phyloP scores from a whole-genome alignment of 108 stramenopile genomes.

The Skeletonema potamos region DNA sequence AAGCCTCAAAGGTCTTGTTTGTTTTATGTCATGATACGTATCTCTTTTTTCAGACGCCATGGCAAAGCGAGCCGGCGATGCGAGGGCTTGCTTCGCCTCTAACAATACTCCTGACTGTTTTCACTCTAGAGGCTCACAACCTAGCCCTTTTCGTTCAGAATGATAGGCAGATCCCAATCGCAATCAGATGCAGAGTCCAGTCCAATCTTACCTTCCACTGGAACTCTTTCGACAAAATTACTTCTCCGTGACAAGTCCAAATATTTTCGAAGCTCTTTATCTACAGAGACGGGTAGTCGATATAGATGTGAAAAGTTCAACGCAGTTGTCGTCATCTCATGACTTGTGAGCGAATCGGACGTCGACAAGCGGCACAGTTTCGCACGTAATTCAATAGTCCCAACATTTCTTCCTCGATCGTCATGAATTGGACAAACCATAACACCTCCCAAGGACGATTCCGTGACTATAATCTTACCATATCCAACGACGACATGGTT shows the following conservation, averaged over 20 bases:
- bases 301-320: constrained; percentile 48
- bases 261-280: constrained; percentile 8
- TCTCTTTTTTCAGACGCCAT: neutral
- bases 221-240: constrained; percentile 24
- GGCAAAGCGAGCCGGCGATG: too few species aligned
- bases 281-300: constrained; percentile 12
- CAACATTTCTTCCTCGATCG: constrained; percentile 31
- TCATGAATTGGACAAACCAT: constrained; percentile 21
- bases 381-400: constrained; percentile 20
- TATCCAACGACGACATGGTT: constrained; percentile 16
- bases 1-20: neutral
- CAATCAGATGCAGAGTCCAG: neutral
- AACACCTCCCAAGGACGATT: neutral
- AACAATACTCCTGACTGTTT: too few species aligned
- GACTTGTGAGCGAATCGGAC: constrained; percentile 9
- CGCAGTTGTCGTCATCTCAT: constrained; percentile 39
- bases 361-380: constrained; percentile 8
- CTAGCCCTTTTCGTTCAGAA: neutral
- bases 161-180: neutral
- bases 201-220: neutral
- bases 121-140: neutral
- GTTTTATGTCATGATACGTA: neutral
- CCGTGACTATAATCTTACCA: constrained; percentile 13
- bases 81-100: too few species aligned
- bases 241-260: constrained; percentile 2